Percentiles rank a stretch among this genome's conserved stretches.
Evolutionary conservation across 345 rosid species (phyloP).

Genomic region (Rhodamnia argentea): DNA sequence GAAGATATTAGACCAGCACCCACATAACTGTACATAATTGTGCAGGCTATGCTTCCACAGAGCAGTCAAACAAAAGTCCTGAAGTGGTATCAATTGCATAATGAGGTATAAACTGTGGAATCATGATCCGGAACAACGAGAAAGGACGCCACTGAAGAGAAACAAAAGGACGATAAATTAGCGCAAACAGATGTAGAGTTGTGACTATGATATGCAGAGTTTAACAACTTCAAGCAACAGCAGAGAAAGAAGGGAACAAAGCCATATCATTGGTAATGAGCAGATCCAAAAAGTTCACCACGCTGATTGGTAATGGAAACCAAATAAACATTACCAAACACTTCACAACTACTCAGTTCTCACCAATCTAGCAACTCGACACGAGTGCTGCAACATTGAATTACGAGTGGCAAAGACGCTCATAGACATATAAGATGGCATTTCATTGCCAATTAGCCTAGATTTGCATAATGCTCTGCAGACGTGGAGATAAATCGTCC

Average conservation of each 20-base stretch:
- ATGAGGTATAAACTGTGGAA: background rate
- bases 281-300: background rate
- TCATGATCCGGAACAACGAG: background rate
- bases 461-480: background rate
- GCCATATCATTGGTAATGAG: background rate
- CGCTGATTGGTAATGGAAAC: background rate
- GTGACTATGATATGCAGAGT: background rate
- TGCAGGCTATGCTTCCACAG: background rate
- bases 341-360: background rate
- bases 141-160: background rate
- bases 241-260: background rate
- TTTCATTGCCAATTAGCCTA: background rate
- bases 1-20: background rate
- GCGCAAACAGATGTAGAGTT: background rate
- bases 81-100: background rate
- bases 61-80: background rate
- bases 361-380: background rate
- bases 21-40: background rate
- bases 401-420: background rate
- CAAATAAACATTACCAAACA: background rate
- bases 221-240: background rate
- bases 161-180: background rate
- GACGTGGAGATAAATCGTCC: background rate
- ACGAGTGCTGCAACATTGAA: background rate
- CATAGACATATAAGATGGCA: background rate